Evolutionary conservation across 306 rosid genomes (phyloP).

Genomic region (Quercus cerris): DNA sequence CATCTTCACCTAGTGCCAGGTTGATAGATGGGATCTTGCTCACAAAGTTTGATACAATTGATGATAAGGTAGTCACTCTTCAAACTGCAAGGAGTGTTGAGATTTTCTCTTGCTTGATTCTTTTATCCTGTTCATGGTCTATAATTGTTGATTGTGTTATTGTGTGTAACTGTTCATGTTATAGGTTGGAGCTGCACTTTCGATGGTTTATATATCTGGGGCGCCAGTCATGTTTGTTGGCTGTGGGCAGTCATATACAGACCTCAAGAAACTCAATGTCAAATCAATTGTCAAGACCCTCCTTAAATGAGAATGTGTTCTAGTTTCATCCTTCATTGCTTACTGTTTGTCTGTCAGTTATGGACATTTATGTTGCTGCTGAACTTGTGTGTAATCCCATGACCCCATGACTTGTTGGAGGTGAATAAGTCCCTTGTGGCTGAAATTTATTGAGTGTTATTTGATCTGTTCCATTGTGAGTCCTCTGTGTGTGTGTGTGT

Average conservation of each 20-base stretch:
- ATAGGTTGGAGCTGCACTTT: conserved; percentile 98
- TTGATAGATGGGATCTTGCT: conserved; percentile 95
- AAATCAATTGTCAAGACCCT: conserved; percentile 93
- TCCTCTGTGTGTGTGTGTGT: background rate
- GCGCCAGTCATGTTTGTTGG: conserved; percentile 99
- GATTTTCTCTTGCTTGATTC: background rate
- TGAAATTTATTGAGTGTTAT: conserved; percentile 20
- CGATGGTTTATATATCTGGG: conserved; percentile 98
- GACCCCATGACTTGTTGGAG: conserved; percentile 22
- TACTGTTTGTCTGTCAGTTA: conserved; percentile 16
- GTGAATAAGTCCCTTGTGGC: conserved; percentile 22
- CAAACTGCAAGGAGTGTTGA: conserved; percentile 11
- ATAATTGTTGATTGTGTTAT: background rate
- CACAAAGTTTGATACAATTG: conserved; percentile 95
- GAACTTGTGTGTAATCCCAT: conserved; percentile 14
- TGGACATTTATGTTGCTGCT: conserved; percentile 29
- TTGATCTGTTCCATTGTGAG: conserved; percentile 20
- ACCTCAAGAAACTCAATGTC: conserved; percentile 93
- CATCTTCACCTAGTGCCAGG: conserved; percentile 60
- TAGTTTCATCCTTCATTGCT: background rate
- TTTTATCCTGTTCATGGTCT: conserved; percentile 2
- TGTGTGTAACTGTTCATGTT: conserved; percentile 2
- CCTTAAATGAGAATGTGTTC: conserved; percentile 47
- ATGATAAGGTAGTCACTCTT: conserved; percentile 69
- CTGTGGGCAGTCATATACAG: conserved; percentile 96